Base-by-base conservation (phyloP, 2,329 filamentous ascomycete species). In the Monosporascus sp. region DNA sequence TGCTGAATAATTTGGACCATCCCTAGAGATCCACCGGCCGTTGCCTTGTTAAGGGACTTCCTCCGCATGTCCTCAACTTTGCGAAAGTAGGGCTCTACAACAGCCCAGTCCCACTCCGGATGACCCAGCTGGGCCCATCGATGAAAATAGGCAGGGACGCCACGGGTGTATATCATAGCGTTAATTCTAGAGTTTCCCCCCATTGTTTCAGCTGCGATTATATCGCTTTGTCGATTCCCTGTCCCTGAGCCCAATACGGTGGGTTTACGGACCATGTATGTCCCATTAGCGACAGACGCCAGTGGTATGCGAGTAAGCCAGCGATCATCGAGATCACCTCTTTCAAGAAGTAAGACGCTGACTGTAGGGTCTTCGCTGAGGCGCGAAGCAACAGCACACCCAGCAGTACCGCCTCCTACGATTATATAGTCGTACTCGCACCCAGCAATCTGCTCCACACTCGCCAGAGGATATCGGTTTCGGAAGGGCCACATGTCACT, bases 121-220 rank as follows among this genome's bases (percentile, higher is more conserved):
- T 53, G 48, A 2, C 53, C 53, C 67, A 68, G 22, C 57, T 58
- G 3, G 62, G 61, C 38, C 51, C 53, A 20, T 57, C 61, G 15
- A 46, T 59, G 8, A 58, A 58, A 31, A 54, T 55, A 22, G 5
- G 35, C 48, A 15, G 48, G 48, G 20, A 26, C 15, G 7, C 48
- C 48, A 26, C 48, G 48, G 11, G 48, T 49, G 8, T 41, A 49
- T 9, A 49, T 40, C 48, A 49, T 49, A 5, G 14, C 48, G 18
- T 49, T 49, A 7, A 40, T 40, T 11, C 48, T 22, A 7, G 48
- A 49, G 18, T 24, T 40, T 14, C 48, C 48, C 2, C 48, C 48
- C 5, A 49, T 4, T 14, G 35, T 26, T 18, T 49, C 48, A 26
- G 35, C 35, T 5, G 48, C 24, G 14, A 18, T 9, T 7, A 48